Conservation (phyloP, 192 early-diverging fungal genomes). For the Kickxella alabastrina region DNA sequence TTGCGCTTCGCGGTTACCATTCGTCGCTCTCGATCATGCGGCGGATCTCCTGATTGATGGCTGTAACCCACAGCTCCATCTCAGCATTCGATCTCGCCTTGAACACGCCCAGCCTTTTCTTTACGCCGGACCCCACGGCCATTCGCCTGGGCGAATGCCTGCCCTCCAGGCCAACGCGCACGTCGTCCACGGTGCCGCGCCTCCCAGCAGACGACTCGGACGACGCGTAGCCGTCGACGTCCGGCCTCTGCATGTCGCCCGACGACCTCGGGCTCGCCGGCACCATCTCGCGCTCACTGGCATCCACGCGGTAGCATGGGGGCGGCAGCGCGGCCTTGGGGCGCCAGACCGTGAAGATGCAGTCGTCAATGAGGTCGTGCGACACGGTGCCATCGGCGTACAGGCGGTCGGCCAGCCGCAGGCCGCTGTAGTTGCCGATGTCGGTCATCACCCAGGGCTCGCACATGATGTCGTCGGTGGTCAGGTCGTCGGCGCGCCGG, state of each 20-base stretch:
- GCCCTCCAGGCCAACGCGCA: conserved; percentile 9
- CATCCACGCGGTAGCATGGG: no score
- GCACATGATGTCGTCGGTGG: conserved; percentile 38
- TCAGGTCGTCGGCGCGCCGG: conserved; percentile 38
- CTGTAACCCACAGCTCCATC: conserved; percentile 54
- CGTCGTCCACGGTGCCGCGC: conserved; percentile 19
- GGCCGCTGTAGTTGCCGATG: conserved; percentile 46
- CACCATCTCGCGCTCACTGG: conserved; percentile 2
- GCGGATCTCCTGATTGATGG: conserved; percentile 52
- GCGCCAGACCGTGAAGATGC: conserved; percentile 49
- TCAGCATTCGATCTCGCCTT: conserved; percentile 45
- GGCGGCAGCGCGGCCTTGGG: no score
- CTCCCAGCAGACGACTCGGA: no score
- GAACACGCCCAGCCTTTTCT: conserved; percentile 37
- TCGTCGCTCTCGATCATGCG: conserved; percentile 35
- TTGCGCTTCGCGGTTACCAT: no score
- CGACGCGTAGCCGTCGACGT: conserved; percentile 17
- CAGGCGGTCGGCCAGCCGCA: conserved; percentile 45
- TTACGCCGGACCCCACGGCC: conserved; percentile 27
- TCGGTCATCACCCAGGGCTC: conserved; percentile 53
- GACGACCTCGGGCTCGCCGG: conserved; percentile 15
- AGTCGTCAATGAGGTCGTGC: conserved; percentile 46
- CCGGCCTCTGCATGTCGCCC: not conserved
- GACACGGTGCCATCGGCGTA: conserved; percentile 45
- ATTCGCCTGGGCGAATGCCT: conserved; percentile 9